These are phyloP conservation scores for Argentina anserina DNA, from an alignment of 306 rosid species.

Conservation along the genomic window DNA sequence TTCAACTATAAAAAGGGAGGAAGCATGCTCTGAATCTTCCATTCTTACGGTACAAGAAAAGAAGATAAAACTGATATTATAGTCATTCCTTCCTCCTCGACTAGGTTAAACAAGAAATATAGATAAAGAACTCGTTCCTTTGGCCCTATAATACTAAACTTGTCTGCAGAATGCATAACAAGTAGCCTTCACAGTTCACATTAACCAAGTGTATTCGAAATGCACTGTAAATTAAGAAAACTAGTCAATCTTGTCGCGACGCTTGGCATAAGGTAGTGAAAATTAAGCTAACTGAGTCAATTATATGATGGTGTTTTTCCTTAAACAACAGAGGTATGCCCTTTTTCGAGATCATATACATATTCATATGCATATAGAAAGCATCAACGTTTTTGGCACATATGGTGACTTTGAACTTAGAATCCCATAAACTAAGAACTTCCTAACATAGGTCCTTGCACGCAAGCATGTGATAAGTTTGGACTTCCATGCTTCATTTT, in stretches of 20 bases:
- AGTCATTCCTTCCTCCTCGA: slow-evolving; percentile 8
- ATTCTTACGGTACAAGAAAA: slow-evolving; percentile 33
- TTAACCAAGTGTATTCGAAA: slow-evolving; percentile 21
- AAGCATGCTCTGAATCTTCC: slow-evolving; percentile 15
- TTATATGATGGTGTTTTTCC: slow-evolving; percentile 6
- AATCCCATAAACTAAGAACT: background rate
- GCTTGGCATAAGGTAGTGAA: background rate
- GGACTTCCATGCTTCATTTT: slow-evolving; percentile 3
- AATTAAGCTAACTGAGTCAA: background rate
- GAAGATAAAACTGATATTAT: slow-evolving; percentile 13
- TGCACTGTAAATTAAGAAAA: background rate
- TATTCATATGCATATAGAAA: background rate
- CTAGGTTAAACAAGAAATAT: background rate
- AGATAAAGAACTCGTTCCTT: background rate
- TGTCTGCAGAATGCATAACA: slow-evolving; percentile 12
- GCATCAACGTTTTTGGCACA: slow-evolving; percentile 8
- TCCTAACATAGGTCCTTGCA: slow-evolving; percentile 10
- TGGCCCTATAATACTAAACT: background rate
- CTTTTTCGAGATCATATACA: background rate
- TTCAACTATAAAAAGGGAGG: background rate
- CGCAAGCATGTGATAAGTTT: slow-evolving; percentile 17
- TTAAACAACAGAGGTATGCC: slow-evolving; percentile 3
- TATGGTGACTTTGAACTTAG: background rate
- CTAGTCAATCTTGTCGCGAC: background rate
- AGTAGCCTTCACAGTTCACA: slow-evolving; percentile 13